Base-by-base conservation (phyloP, 2,329 filamentous ascomycete species). In the Cercospora sp. region DNA sequence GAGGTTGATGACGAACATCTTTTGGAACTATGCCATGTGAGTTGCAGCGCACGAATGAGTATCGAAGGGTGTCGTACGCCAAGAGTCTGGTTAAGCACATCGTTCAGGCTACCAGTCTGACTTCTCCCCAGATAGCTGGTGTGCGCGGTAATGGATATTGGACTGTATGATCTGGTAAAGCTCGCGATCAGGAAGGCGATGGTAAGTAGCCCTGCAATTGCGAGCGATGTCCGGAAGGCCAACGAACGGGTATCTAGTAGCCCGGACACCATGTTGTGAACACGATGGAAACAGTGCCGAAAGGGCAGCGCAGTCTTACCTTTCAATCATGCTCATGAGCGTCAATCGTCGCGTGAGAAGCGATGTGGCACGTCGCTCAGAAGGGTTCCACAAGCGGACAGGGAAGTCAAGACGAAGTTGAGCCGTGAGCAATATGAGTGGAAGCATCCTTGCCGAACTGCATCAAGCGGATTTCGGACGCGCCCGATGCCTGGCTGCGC, bases 1-100 rank as follows among this genome's bases (percentile, higher is more conserved):
- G 5, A 87, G 79, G 58, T 83, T 85, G 57, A 87, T 80, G 26
- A 85, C 83, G 69, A 86, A 81, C 16, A 87, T 83, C 63, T 84
- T 80, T 36, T 84, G 78, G 69, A 87, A 87, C 85, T 76, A 63
- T 26, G 33, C 10, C 6, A 3, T 30, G 53, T 70, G 42, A 72
- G 66, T 42, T 60, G 4, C 12, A 5, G 23, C 5, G 36, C 18
- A 26, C 12, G 16, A n/a, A 48, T 42, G 20, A 23, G 10, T 13
- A 51, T 51, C 16, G 31, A 30, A 33, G n/a, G 30, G 23, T 9
- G 64, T 8, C 69, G 33, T 20, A 71, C 69, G 20, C 69, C 69
- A n/a, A 71, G 63, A 28, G 69, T 71, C 7, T 33, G 48, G 39
- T 71, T 71, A 9, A 57, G 57, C 2, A 67, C 67, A 64, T 71